phyloP scores from a whole-genome alignment of 805 yeast species.

The Wickerhamiella alocasiicola region DNA sequence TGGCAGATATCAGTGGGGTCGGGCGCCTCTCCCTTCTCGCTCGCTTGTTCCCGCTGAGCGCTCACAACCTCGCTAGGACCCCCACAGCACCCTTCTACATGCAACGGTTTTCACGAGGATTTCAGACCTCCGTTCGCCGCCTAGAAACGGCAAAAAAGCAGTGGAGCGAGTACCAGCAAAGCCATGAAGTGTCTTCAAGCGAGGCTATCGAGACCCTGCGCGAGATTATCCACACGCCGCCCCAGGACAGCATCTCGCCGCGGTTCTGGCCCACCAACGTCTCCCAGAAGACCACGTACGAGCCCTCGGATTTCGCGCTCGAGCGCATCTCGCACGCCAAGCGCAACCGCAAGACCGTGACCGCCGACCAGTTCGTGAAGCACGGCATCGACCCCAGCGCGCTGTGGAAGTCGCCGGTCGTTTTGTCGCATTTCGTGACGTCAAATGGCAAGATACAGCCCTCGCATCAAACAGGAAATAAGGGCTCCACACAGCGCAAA shows the following conservation, averaged over 20 bases:
- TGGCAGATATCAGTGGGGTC: too few relatives aligned
- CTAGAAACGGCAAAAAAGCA: too few relatives aligned
- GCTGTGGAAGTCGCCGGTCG: conserved; percentile 59
- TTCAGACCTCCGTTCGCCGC: too few relatives aligned
- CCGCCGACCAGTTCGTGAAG: conserved; percentile 24
- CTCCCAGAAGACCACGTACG: conserved; percentile 40
- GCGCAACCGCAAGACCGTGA: conserved; percentile 12
- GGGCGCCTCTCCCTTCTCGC: too few relatives aligned
- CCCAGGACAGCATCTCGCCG: not conserved
- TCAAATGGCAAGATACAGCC: conserved; percentile 68
- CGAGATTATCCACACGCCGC: not conserved
- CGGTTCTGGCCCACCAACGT: conserved; percentile 10
- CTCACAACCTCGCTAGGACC: too few relatives aligned
- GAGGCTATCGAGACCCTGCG: not conserved
- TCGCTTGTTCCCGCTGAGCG: too few relatives aligned
- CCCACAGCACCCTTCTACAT: too few relatives aligned
- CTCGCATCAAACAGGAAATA: conserved; percentile 57
- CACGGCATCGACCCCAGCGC: conserved; percentile 44
- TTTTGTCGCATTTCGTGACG: conserved; percentile 52
- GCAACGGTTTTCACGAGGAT: conserved; percentile 1
- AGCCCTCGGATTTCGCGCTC: conserved; percentile 69
- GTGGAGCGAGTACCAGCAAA: too few relatives aligned
- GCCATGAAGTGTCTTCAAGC: too few relatives aligned
- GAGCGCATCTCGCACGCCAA: conserved; percentile 32
- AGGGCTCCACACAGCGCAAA: conserved; percentile 51